A percentile compares a stretch with the other conserved stretches of the same genome.
phyloP scores from a whole-genome alignment of 2,329 filamentous ascomycete genomes.

The Lasiodiplodia sp. region DNA sequence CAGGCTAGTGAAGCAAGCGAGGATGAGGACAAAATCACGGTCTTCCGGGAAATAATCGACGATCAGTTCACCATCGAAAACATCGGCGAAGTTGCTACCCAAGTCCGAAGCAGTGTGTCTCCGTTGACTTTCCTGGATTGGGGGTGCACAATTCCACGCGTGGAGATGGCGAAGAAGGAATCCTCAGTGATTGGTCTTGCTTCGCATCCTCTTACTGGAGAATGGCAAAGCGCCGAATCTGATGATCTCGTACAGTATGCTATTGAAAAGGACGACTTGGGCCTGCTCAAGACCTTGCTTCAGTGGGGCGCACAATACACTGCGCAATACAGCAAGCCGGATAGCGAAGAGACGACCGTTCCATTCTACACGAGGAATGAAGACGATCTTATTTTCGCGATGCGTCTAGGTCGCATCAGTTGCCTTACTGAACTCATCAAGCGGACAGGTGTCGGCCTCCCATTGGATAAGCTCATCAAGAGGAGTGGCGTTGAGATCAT shows the following conservation, averaged over 20 bases:
- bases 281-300: slow-evolving; percentile 35
- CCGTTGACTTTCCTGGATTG: slow-evolving; percentile 62
- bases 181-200: slow-evolving; percentile 28
- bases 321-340: slow-evolving; percentile 30
- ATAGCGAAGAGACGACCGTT: slow-evolving; percentile 31
- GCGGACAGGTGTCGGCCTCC: slow-evolving; percentile 71
- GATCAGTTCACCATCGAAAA: slow-evolving; percentile 78
- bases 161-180: slow-evolving; percentile 10
- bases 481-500: slow-evolving; percentile 69
- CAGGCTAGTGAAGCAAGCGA: slow-evolving; percentile 39
- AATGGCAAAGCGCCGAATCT: background rate
- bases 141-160: slow-evolving; percentile 32
- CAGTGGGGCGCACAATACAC: slow-evolving; percentile 34
- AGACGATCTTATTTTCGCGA: slow-evolving; percentile 49
- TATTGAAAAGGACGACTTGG: slow-evolving; percentile 37
- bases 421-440: slow-evolving; percentile 71
- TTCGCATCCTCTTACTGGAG: slow-evolving; percentile 16
- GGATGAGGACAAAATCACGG: slow-evolving; percentile 42
- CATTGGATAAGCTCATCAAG: slow-evolving; percentile 70
- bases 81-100: slow-evolving; percentile 71
- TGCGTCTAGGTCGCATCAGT: slow-evolving; percentile 58
- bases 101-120: slow-evolving; percentile 67
- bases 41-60: slow-evolving; percentile 63
- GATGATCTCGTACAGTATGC: slow-evolving; percentile 41
- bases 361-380: slow-evolving; percentile 34